Evolutionary conservation across 1,284 basidiomycete species (phyloP).

Genomic region (Sparassis latifolia): DNA sequence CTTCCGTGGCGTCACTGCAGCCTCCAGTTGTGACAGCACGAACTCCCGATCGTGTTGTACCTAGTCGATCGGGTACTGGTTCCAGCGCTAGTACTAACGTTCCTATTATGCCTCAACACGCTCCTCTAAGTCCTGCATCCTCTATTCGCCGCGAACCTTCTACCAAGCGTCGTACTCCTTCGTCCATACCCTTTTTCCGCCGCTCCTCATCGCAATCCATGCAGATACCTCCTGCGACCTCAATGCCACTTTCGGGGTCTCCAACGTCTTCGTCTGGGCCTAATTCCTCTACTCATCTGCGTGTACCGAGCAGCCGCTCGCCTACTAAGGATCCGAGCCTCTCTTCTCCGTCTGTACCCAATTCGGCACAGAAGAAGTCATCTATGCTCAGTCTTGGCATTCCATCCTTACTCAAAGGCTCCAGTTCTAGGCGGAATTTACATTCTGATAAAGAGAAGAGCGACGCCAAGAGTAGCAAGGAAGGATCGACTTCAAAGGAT

Average conservation of each 20-base stretch:
- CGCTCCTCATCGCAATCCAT: conserved; percentile 88
- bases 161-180: conserved; percentile 85
- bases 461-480: conserved; percentile 40
- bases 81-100: conserved; percentile 66
- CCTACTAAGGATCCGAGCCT: conserved; percentile 43
- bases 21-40: conserved; percentile 27
- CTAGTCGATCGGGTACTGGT: conserved; percentile 61
- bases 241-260: conserved; percentile 31
- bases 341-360: conserved; percentile 47
- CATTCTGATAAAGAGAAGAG: conserved; percentile 59
- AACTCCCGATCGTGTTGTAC: conserved; percentile 52
- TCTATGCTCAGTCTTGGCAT: conserved; percentile 72
- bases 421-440: conserved; percentile 74
- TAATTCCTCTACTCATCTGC: conserved; percentile 32
- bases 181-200: conserved; percentile 93
- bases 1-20: conserved; percentile 25
- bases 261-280: conserved; percentile 45
- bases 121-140: conserved; percentile 63
- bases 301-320: conserved; percentile 36
- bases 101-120: conserved; percentile 40
- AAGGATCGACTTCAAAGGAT: conserved; percentile 33
- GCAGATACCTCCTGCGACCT: conserved; percentile 35
- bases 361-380: conserved; percentile 65
- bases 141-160: conserved; percentile 62
- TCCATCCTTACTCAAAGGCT: conserved; percentile 76